A percentile compares a stretch with the other conserved stretches of the same genome.
Conservation (phyloP, 805 yeast genomes). For the Lachancea dasiensis region DNA sequence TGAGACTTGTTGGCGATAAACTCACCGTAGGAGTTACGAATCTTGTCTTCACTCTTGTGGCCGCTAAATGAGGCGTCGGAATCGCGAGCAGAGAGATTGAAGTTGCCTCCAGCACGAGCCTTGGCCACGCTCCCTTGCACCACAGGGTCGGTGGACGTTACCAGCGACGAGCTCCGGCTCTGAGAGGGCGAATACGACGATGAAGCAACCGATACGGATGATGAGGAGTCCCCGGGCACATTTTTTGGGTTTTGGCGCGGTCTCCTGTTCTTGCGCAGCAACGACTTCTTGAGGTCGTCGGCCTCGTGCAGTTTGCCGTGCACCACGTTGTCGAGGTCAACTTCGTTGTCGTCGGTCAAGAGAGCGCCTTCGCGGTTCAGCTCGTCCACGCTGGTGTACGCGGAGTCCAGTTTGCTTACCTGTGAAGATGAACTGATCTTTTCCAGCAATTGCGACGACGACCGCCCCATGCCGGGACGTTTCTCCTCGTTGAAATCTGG, state of each 20-base stretch:
- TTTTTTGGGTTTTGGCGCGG: slow-evolving; percentile 3
- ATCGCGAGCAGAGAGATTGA: slow-evolving; percentile 9
- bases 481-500: slow-evolving; percentile 18
- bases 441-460: slow-evolving; percentile 11
- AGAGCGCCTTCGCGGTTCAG: slow-evolving; percentile 33
- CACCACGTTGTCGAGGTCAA: slow-evolving; percentile 23
- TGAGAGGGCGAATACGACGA: slow-evolving; percentile 7
- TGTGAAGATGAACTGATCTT: slow-evolving; percentile 11
- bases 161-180: slow-evolving; percentile 18
- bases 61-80: too few species aligned
- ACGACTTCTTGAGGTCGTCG: slow-evolving; percentile 13
- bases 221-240: slow-evolving; percentile 9
- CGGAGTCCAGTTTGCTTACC: slow-evolving; percentile 7
- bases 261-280: slow-evolving; percentile 12
- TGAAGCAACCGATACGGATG: slow-evolving; percentile 8
- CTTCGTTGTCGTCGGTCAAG: slow-evolving; percentile 31
- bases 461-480: slow-evolving; percentile 4
- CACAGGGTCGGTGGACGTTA: slow-evolving; percentile 26
- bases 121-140: slow-evolving; percentile 15
- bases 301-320: slow-evolving; percentile 14
- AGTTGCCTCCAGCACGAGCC: not conserved
- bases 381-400: slow-evolving; percentile 30
- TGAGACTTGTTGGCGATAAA: slow-evolving; percentile 22
- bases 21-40: slow-evolving; percentile 30
- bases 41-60: too few species aligned